A percentile compares a stretch with the other conserved stretches of the same genome.
Conservation (phyloP, 495 filamentous ascomycete species). For the Lentithecium fluviatile region DNA sequence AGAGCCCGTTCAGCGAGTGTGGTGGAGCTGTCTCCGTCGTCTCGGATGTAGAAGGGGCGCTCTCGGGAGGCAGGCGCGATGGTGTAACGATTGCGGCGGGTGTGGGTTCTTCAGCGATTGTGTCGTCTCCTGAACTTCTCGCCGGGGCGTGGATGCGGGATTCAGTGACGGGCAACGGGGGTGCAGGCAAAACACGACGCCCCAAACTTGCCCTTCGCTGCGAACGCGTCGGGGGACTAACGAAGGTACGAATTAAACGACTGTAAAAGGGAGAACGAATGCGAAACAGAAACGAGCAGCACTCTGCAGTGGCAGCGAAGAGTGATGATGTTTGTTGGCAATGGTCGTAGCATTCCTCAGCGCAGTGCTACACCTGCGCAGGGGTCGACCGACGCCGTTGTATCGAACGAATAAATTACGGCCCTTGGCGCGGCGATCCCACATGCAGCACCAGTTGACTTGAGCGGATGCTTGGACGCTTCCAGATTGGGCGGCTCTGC, state of each 20-base stretch:
- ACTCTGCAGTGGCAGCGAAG: conserved; percentile 3
- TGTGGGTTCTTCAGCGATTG: conserved; percentile 2
- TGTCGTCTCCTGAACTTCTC: background rate
- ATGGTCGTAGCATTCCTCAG: background rate
- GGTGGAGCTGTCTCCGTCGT: background rate
- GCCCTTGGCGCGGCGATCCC: background rate
- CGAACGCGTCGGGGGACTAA: background rate
- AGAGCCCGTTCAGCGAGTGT: conserved; percentile 11
- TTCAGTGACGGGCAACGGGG: background rate
- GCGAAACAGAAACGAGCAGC: conserved; percentile 6
- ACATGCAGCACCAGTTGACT: background rate
- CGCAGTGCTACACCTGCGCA: background rate
- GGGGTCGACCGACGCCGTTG: background rate
- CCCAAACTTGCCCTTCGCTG: background rate
- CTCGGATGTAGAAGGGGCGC: background rate
- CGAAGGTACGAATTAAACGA: conserved; percentile 34
- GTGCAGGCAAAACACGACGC: background rate
- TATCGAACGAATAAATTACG: background rate
- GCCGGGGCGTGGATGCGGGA: background rate
- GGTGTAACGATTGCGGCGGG: conserved; percentile 4
- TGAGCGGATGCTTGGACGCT: no score
- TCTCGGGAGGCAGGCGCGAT: background rate
- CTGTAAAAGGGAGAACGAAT: conserved; percentile 15
- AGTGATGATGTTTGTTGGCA: conserved; percentile 21
- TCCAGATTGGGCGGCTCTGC: no score